Evolutionary conservation across 345 rosid genomes (phyloP), one percentile per base, ranked within the genome.

Genomic region (Ceriops decandra): DNA sequence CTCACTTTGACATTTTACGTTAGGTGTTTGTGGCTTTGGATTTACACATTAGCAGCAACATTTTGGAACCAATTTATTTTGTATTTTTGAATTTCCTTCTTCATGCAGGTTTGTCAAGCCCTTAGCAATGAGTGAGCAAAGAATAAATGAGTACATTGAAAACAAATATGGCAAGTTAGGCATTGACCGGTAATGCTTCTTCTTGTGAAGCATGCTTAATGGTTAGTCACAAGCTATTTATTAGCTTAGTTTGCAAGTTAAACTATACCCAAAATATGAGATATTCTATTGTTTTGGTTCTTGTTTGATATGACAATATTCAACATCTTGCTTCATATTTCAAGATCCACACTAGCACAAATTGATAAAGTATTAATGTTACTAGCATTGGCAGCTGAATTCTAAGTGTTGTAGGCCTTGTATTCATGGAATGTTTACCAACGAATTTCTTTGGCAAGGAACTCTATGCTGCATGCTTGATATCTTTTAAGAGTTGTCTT

Each of bases 111-210:
- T 93, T 61, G 97, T 89, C 58, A 85, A 88, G 85, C 98, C 98
- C 24, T 65, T 88, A 57, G 80, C 85, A 77, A 89, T 93, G 96
- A 83, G 81, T 5, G 90, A 84, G 80, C 83, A 82, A 73, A 88
- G 90, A 68, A 76, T 85, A 62, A 86, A 86, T 63, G 82, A 84
- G 73, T 93, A 90, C 70, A 85, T 93, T 3, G 82, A 78, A 75
- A 95, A 90, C 76, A 93, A 93, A 81, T 93, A 90, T 56, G 97
- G 98, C 2, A 86, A 87, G 80, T 71, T 93, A 65, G 95, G 98
- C 64, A 93, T 93, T 75, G 91, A 93, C 69, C 82, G 93, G 98
- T 93, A 84, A 38, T 69, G 22, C 31, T 57, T 65, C 30, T 67
- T 38, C 62, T 58, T 68, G 42, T 5, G 10, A 7, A 28, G 57